Evolutionary conservation across 2,329 filamentous ascomycete species (phyloP), one percentile per base, ranked within the genome.

Genomic region (Fusarium sp.): DNA sequence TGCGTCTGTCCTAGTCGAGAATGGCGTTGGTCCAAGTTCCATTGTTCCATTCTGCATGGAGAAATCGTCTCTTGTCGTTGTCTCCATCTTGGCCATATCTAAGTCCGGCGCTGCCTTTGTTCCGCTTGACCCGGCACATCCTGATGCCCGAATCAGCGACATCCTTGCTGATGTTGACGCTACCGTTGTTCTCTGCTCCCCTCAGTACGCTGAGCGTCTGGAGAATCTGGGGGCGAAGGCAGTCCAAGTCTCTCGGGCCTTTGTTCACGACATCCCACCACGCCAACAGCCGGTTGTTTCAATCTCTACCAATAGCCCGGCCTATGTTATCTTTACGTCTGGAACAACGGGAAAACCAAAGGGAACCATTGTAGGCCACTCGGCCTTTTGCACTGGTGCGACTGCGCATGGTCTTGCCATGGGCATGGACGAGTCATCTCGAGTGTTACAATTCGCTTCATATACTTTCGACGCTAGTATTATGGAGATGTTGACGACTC

Each of bases 391-490:
- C 6, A 66, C 68, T 1, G 20, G 71, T 1, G 71, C 71, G 0
- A n/a, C n/a, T 9, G 55, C 59, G 1, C 70, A 73, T 8, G 70
- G 66, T 3, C 46, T 12, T 0, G 53, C 62, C 6, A 73, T 74
- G 66, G 63, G 61, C 1, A 73, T 75, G 20, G 38, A 2, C 4
- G 14, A 66, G 9, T 56, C 55, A 1, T 66, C 68, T 1, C 49
- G 71, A 1, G 71, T 74, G 16, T 40, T 74, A 2, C 71, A 74
- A 35, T 70, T 70, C 22, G 72, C 72, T 2, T 62, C 66, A 1
- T 22, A 75, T 31, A 77, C 75, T 0, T 83, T 82, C 16, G 81
- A 82, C 55, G 78, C 76, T 4, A 75, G 73, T 44, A 78, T 81
- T 4, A 63, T 69, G 42, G 77, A 78, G 44, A 71, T 71, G 2